Evolutionary conservation across 495 filamentous ascomycete species (phyloP).

Genomic region (Podospora pseudopauciseta): DNA sequence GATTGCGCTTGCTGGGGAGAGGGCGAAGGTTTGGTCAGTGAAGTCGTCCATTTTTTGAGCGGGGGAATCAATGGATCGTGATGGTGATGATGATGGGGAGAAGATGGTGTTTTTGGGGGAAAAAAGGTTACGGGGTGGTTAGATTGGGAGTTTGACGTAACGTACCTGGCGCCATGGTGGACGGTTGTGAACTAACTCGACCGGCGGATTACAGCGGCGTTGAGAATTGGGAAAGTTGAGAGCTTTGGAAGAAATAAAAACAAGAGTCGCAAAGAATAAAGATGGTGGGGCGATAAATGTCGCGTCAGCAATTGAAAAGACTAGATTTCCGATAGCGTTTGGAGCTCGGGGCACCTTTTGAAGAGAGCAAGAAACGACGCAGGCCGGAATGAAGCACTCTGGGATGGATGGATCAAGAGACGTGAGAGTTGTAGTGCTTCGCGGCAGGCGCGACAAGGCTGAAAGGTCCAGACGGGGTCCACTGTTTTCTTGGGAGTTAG

Average conservation of each 20-base stretch:
- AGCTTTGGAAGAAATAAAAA: neutral
- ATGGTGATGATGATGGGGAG: neutral
- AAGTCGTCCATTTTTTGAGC: neutral
- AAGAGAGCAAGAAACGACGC: neutral
- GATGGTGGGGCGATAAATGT: neutral
- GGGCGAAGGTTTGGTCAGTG: constrained; percentile 7
- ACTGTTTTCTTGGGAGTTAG: neutral
- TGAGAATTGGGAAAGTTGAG: neutral
- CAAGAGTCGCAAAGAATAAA: constrained; percentile 6
- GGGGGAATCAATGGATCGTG: neutral
- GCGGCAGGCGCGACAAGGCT: constrained; percentile 24
- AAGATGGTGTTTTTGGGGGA: neutral
- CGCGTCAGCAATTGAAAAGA: neutral
- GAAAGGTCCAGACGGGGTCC: constrained; percentile 3
- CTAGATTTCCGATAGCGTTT: neutral
- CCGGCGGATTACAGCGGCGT: neutral
- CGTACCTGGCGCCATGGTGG: constrained; percentile 31
- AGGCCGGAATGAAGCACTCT: neutral
- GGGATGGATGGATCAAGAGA: neutral
- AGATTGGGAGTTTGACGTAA: constrained; percentile 7
- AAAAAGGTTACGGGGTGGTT: neutral
- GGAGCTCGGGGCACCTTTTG: neutral
- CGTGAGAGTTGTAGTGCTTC: neutral
- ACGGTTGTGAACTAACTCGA: neutral
- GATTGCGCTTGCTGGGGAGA: constrained; percentile 38